A percentile compares a stretch with the other conserved stretches of the same genome.
Evolutionary conservation across 768 basidiomycete species (phyloP).

Genomic region (Fomitopsis pulvina): DNA sequence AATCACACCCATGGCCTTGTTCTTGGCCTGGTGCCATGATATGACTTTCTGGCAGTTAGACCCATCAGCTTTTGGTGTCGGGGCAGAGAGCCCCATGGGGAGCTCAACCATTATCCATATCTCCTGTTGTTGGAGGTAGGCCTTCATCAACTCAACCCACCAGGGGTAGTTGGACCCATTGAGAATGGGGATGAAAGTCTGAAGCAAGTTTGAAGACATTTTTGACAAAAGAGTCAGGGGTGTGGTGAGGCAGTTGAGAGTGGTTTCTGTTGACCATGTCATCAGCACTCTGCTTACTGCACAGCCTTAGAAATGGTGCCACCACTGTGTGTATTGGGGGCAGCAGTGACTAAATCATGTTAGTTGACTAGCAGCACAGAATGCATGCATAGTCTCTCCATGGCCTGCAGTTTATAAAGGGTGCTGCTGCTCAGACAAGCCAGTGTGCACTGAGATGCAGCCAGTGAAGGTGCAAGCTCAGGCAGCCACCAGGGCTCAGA

Average conservation of each 20-base stretch:
- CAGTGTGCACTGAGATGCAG: too few relatives aligned
- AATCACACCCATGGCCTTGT: not conserved
- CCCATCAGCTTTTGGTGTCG: not conserved
- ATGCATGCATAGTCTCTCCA: too few relatives aligned
- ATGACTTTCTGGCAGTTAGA: not conserved
- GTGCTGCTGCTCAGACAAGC: too few relatives aligned
- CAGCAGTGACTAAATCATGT: too few relatives aligned
- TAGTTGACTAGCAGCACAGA: too few relatives aligned
- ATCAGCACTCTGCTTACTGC: too few relatives aligned
- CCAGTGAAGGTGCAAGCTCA: too few relatives aligned
- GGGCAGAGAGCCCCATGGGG: not conserved
- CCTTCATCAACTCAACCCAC: not conserved
- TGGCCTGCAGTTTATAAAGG: too few relatives aligned
- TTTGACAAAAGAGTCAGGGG: not conserved
- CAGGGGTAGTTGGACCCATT: not conserved
- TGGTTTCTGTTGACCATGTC: not conserved
- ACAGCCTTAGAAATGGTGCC: too few relatives aligned
- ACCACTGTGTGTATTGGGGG: too few relatives aligned
- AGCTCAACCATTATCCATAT: not conserved
- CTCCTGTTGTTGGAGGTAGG: not conserved
- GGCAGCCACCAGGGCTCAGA: too few relatives aligned
- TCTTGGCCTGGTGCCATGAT: not conserved
- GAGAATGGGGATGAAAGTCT: not conserved
- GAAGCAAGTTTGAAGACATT: not conserved
- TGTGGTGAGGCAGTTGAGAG: not conserved